Evolutionary conservation across 345 rosid species (phyloP), one percentile per base, ranked within the genome.

Genomic region (Ailanthus altissimus): DNA sequence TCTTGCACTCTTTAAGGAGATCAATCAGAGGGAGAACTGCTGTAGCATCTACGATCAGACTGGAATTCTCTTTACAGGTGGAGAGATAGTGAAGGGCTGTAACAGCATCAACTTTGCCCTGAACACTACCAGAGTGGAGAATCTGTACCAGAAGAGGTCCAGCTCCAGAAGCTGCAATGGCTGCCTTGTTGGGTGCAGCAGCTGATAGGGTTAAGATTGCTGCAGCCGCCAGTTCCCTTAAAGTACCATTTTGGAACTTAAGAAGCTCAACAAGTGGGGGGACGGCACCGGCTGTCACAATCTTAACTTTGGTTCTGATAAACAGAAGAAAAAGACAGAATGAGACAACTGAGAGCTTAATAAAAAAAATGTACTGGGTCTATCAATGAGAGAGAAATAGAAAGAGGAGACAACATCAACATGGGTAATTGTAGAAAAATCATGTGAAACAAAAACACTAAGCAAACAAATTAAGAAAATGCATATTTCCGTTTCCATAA

Each of bases 41-140:
- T 73, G 82, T 82, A 18, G 89, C 90, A 79, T 90, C 85, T 20
- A 90, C 70, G 63, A 89, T 72, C 5, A 88, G 82, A 80, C 69
- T 53, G 9, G 82, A 75, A 81, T 82, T 81, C 72, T 88, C 90
- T 38, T 81, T 75, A 78, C 89, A 88, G 51, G 90, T 80, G 1
- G 90, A 92, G 67, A 92, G 87, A 77, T 92, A 89, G 77, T 92
- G 89, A 28, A 92, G 81, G 11, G 93, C 90, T 9, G 94, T 90
- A 59, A 92, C 97, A 16, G 94, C 93, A 73, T 92, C 94, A 20
- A 90, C 94, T 83, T 81, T 90, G 62, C 94, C 94, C 79, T 92
- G 97, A 62, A 89, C 89, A 68, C 88, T 89, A 79, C 94, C 94
- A 14, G 86, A 85, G 83, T 84, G 81, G 72, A 92, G 92, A 82